Base-by-base conservation (phyloP, 192 early-diverging fungal genomes). In the Chytriomyces sp. region DNA sequence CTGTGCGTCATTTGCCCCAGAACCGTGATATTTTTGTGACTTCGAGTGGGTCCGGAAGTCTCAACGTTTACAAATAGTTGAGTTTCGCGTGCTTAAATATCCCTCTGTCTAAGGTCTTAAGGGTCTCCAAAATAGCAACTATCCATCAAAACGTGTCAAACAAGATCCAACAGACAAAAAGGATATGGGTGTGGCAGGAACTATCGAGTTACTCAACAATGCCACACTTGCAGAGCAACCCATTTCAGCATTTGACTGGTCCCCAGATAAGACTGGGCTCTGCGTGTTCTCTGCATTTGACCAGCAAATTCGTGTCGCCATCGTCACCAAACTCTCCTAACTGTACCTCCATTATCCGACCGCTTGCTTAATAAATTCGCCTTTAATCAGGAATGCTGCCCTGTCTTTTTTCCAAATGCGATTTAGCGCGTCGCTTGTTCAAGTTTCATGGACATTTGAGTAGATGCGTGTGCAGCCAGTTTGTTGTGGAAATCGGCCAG, bases 261-360 rank as follows among this genome's bases (percentile, higher is more conserved):
- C 81, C 17, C 60, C 76, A 4, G 86, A 89, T 68, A 89, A 88
- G 74, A 78, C 78, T 39, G 91, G 91, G 1, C 66, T 92, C 3
- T 91, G 81, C 76, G 87, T 74, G 6, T 89, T 84, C 70, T 74
- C 82, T 32, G 79, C 86, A 5, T 92, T 92, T 82, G 91, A 92
- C 68, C 88, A 90, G 70, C 73, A 78, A 3, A 66, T 92, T 19
- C 74, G 87, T 37, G 80, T 92, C 26, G 90, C 89, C 5, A 78
- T 88, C 34, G 84, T 90, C 6, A 87, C 86, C 54, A 75, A 79
- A 67, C 67, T 91, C 55, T 72, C 65, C 10, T 25, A 25, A 22
- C 22, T 44, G 44, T 25, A 10, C 44, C 62, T 12, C 44, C 62
- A n/a, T 12, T 19, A 39, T 5, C 62, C 1, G 12, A 12, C 28